Conservation (phyloP, 495 filamentous ascomycete genomes). For the Lasiosphaeria ovina region DNA sequence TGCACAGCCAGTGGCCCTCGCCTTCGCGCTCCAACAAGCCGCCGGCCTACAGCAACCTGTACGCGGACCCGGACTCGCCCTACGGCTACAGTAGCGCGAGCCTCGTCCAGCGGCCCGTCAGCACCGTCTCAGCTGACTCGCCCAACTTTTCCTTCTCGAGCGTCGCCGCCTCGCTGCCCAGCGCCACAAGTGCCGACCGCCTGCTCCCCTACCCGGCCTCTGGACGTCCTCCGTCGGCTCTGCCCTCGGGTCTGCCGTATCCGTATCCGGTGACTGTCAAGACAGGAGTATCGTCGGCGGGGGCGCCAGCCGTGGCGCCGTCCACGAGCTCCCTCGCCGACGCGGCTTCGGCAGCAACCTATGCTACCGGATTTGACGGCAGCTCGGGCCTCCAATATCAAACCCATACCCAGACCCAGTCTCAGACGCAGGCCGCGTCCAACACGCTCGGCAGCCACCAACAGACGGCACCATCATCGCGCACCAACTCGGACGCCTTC, state of each 20-base stretch:
- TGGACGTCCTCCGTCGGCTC: constrained; percentile 3
- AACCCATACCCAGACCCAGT: no score
- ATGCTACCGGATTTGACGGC: constrained; percentile 18
- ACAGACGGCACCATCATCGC: constrained; percentile 12
- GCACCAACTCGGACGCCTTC: constrained; percentile 9
- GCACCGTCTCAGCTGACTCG: constrained; percentile 28
- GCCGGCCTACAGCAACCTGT: constrained; percentile 29
- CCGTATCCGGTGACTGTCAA: constrained; percentile 19
- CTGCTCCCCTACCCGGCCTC: constrained; percentile 36
- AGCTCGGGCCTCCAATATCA: constrained; percentile 11
- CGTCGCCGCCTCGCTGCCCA: constrained; percentile 40
- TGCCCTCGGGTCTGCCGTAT: constrained; percentile 29
- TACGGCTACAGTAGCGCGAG: constrained; percentile 27
- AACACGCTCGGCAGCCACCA: not conserved
- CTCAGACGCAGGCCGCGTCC: not conserved
- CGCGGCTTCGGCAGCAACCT: constrained; percentile 23
- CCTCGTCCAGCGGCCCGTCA: constrained; percentile 39
- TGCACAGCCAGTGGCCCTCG: constrained; percentile 33
- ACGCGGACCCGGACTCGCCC: constrained; percentile 31
- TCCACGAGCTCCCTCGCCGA: constrained; percentile 18
- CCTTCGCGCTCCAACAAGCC: constrained; percentile 24
- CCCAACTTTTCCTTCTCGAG: constrained; percentile 38
- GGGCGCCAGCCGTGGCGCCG: no score
- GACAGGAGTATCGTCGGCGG: constrained; percentile 16
- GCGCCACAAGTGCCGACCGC: constrained; percentile 35